phyloP scores from a whole-genome alignment of 768 basidiomycete species.

The Macrolepiota fuliginosa region DNA sequence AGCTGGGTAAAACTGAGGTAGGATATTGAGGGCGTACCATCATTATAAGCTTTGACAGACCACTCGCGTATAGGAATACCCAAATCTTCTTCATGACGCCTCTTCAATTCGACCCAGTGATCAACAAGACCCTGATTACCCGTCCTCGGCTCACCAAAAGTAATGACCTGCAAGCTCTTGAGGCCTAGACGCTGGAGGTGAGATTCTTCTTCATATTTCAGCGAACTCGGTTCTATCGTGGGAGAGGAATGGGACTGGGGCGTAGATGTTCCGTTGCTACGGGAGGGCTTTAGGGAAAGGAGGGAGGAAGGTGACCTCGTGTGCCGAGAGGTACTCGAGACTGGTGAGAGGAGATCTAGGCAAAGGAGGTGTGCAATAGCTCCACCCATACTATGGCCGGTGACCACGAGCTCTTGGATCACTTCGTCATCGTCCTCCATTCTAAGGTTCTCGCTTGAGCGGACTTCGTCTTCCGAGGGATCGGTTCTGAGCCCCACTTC shows the following conservation, averaged over 20 bases:
- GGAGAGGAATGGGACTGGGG: neutral
- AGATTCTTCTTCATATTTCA: neutral
- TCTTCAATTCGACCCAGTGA: slow-evolving; percentile 39
- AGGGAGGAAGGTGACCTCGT: neutral
- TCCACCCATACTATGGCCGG: slow-evolving; percentile 60
- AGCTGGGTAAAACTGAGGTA: neutral
- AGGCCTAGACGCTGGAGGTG: slow-evolving; percentile 25
- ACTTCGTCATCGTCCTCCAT: slow-evolving; percentile 8
- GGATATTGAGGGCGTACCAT: slow-evolving; percentile 35
- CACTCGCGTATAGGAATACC: slow-evolving; percentile 44
- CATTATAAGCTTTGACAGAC: slow-evolving; percentile 53
- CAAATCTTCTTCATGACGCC: slow-evolving; percentile 28
- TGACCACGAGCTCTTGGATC: slow-evolving; percentile 42
- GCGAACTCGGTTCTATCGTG: neutral
- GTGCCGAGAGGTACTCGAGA: neutral
- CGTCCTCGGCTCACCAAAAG: slow-evolving; percentile 51
- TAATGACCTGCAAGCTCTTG: slow-evolving; percentile 35
- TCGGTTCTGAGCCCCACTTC: slow-evolving; percentile 28
- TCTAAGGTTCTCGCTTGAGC: neutral
- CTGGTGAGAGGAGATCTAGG: slow-evolving; percentile 38
- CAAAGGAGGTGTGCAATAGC: slow-evolving; percentile 49
- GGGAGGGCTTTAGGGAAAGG: neutral
- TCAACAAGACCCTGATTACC: slow-evolving; percentile 41
- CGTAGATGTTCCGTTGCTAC: neutral
- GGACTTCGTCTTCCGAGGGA: neutral